Conservation (phyloP, 2,329 filamentous ascomycete species). For the Scedosporium boydii region DNA sequence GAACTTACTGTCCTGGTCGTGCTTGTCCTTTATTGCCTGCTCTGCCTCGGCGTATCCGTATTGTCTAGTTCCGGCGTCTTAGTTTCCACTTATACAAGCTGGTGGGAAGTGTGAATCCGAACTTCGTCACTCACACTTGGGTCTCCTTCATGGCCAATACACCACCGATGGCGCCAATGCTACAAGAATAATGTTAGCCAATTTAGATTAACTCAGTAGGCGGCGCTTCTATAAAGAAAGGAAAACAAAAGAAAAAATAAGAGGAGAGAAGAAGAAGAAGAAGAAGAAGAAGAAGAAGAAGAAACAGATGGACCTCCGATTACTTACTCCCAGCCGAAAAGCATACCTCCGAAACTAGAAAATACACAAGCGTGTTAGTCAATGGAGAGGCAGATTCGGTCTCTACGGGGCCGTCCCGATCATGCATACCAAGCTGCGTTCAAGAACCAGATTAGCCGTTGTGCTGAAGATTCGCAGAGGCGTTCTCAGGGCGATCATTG, state of each 20-base stretch:
- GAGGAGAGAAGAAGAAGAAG: background rate
- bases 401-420: too few species aligned
- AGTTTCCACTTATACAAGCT: too few species aligned
- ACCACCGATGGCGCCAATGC: slow-evolving; percentile 59
- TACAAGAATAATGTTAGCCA: slow-evolving; percentile 16
- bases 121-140: slow-evolving; percentile 24
- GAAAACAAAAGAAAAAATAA: too few species aligned
- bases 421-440: slow-evolving; percentile 4
- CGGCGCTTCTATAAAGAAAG: too few species aligned
- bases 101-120: background rate
- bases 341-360: slow-evolving; percentile 56
- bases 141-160: slow-evolving; percentile 53
- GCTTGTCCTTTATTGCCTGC: slow-evolving; percentile 31
- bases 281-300: background rate
- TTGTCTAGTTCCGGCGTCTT: background rate
- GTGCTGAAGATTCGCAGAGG: background rate
- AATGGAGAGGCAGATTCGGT: background rate
- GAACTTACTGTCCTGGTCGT: slow-evolving; percentile 44
- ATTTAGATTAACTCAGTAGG: too few species aligned
- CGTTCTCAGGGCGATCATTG: background rate
- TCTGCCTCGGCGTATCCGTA: slow-evolving; percentile 23
- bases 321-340: slow-evolving; percentile 32
- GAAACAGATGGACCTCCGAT: background rate
- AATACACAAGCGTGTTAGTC: background rate
- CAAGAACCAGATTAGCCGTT: background rate